phyloP scores from a whole-genome alignment of 345 rosid species.

The Brassica rapa region DNA sequence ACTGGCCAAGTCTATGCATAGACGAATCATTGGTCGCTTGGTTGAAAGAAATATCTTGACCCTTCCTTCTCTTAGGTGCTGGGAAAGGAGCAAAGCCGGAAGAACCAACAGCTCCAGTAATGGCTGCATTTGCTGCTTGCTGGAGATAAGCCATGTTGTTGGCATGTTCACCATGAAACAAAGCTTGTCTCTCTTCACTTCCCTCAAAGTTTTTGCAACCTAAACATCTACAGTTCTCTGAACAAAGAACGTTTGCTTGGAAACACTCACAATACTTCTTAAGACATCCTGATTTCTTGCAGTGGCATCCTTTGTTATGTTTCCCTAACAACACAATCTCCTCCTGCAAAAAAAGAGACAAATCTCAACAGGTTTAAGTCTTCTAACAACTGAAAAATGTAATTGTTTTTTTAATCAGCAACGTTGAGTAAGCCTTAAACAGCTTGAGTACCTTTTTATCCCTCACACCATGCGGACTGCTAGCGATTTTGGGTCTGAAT shows the following conservation, averaged over 20 bases:
- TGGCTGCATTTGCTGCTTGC: conserved; percentile 99
- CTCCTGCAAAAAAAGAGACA: conserved; percentile 55
- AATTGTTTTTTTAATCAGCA: neutral
- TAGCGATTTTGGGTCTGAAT: conserved; percentile 94
- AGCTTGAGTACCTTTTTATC: conserved; percentile 63
- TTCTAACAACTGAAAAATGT: neutral
- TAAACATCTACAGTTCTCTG: conserved; percentile 94
- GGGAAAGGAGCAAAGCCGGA: conserved; percentile 86
- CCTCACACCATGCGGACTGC: conserved; percentile 79
- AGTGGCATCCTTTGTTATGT: conserved; percentile 93
- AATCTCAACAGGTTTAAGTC: conserved; percentile 7
- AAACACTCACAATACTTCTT: conserved; percentile 98
- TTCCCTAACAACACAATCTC: conserved; percentile 59
- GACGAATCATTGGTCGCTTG: conserved; percentile 60
- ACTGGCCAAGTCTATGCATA: conserved; percentile 56
- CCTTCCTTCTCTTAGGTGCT: conserved; percentile 75
- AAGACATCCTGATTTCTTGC: conserved; percentile 98
- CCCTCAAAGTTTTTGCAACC: conserved; percentile 98
- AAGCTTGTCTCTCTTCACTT: conserved; percentile 93
- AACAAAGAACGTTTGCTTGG: conserved; percentile 96
- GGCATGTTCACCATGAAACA: conserved; percentile 88
- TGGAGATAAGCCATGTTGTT: conserved; percentile 83
- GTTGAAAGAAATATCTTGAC: conserved; percentile 73
- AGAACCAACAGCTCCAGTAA: conserved; percentile 95
- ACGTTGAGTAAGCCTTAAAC: too few relatives aligned